These are phyloP conservation scores for Cladosporium sp. DNA, from an alignment of 2,329 filamentous ascomycete species.

Conservation along the genomic window DNA sequence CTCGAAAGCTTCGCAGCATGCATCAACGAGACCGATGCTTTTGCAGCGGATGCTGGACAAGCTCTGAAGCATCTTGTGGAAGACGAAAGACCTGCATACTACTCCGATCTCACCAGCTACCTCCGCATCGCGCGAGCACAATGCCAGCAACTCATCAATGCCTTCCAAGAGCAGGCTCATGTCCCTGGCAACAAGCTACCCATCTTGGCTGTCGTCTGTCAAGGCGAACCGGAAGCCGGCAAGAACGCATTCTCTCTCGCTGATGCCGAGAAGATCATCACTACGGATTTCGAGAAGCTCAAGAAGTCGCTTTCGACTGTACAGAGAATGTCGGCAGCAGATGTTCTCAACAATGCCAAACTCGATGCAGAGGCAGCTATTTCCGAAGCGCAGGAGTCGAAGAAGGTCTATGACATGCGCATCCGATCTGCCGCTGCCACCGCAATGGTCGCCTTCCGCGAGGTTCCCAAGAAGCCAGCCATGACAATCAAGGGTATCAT, in stretches of 20 bases:
- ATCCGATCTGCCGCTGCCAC: slow-evolving; percentile 83
- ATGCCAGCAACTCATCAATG: slow-evolving; percentile 82
- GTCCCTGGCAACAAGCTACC: slow-evolving; percentile 73
- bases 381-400: slow-evolving; percentile 72
- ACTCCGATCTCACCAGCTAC: slow-evolving; percentile 85
- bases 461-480: slow-evolving; percentile 89
- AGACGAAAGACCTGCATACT: slow-evolving; percentile 72
- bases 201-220: slow-evolving; percentile 80
- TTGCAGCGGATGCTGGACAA: slow-evolving; percentile 51
- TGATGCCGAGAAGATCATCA: slow-evolving; percentile 83
- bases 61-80: slow-evolving; percentile 74
- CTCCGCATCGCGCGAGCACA: slow-evolving; percentile 86
- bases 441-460: slow-evolving; percentile 80
- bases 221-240: slow-evolving; percentile 87
- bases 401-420: slow-evolving; percentile 77
- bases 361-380: slow-evolving; percentile 68
- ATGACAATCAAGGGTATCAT: slow-evolving; percentile 94
- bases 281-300: slow-evolving; percentile 78
- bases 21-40: slow-evolving; percentile 19
- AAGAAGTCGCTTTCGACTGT: slow-evolving; percentile 86
- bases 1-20: slow-evolving; percentile 80
- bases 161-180: slow-evolving; percentile 88
- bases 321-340: slow-evolving; percentile 76
- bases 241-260: slow-evolving; percentile 86
- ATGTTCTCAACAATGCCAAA: slow-evolving; percentile 74